A percentile compares a stretch with the other conserved stretches of the same genome.
Conservation (phyloP, 345 rosid genomes). For the Lumnitzera racemosa region DNA sequence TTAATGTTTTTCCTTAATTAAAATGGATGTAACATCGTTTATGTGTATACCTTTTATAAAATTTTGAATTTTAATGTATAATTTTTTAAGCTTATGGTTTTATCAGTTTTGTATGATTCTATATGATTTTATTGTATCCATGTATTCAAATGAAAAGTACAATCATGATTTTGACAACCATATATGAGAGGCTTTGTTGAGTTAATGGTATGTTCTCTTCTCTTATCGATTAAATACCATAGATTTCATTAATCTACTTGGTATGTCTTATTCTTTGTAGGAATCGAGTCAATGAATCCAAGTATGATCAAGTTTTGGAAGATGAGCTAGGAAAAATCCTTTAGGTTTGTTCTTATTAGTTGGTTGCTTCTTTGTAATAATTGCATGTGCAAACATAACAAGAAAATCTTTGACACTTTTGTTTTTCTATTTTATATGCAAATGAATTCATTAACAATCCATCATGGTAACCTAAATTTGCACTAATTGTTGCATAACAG, state of each 20-base stretch:
- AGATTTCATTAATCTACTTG: no score
- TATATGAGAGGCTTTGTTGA: no score
- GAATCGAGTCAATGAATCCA: conserved; percentile 95
- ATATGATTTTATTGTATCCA: no score
- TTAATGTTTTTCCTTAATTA: no score
- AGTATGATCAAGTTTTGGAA: conserved; percentile 78
- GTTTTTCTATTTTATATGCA: conserved; percentile 13
- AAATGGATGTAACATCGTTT: no score
- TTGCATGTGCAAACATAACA: background rate
- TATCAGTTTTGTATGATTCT: no score
- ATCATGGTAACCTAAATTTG: conserved; percentile 18
- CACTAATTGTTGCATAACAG: conserved; percentile 24
- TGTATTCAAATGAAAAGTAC: no score
- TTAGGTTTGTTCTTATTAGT: conserved; percentile 37
- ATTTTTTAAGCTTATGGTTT: no score
- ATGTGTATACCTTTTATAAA: no score
- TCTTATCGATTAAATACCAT: background rate
- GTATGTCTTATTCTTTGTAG: conserved; percentile 20
- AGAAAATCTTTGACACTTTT: background rate
- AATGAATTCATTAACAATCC: conserved; percentile 18
- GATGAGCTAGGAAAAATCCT: conserved; percentile 72
- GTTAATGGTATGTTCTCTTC: no score
- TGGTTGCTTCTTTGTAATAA: background rate
- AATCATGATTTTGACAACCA: no score
- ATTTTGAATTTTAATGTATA: no score